phyloP scores from a whole-genome alignment of 2,329 filamentous ascomycete species.

The Immersiporthe knoxdaviesiana region DNA sequence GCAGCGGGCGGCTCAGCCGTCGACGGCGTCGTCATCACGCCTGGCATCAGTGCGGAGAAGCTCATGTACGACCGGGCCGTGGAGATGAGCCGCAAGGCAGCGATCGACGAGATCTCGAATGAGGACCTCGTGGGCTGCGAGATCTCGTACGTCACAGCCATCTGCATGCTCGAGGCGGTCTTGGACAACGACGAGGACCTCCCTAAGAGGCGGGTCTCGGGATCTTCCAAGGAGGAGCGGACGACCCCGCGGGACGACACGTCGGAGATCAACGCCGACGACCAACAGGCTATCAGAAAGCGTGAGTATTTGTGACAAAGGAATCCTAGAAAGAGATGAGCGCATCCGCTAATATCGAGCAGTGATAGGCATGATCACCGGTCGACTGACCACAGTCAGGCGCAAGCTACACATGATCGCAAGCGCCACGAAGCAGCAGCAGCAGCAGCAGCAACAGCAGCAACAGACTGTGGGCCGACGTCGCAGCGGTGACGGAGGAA shows the following conservation, averaged over 20 bases:
- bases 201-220: conserved; percentile 42
- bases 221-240: conserved; percentile 48
- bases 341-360: conserved; percentile 34
- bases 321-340: not conserved
- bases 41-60: conserved; percentile 91
- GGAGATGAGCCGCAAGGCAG: conserved; percentile 93
- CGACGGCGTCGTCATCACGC: conserved; percentile 81
- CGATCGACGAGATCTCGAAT: conserved; percentile 93
- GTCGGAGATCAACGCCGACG: conserved; percentile 65
- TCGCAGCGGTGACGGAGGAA: conserved; percentile 57
- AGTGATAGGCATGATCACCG: conserved; percentile 67
- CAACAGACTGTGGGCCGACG: conserved; percentile 49
- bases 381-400: conserved; percentile 58
- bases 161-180: conserved; percentile 93
- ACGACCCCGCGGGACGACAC: conserved; percentile 47
- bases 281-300: conserved; percentile 73
- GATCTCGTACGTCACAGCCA: conserved; percentile 89
- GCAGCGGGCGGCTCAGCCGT: conserved; percentile 65
- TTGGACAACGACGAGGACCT: conserved; percentile 77
- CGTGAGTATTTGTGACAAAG: conserved; percentile 55
- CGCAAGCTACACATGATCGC: conserved; percentile 66
- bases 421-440: conserved; percentile 56
- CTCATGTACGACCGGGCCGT: conserved; percentile 97
- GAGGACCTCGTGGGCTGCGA: conserved; percentile 88
- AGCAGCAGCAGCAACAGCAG: conserved; percentile 48